Evolutionary conservation across 305 asterid species (phyloP).

Genomic region (Fraxinus latifolia): DNA sequence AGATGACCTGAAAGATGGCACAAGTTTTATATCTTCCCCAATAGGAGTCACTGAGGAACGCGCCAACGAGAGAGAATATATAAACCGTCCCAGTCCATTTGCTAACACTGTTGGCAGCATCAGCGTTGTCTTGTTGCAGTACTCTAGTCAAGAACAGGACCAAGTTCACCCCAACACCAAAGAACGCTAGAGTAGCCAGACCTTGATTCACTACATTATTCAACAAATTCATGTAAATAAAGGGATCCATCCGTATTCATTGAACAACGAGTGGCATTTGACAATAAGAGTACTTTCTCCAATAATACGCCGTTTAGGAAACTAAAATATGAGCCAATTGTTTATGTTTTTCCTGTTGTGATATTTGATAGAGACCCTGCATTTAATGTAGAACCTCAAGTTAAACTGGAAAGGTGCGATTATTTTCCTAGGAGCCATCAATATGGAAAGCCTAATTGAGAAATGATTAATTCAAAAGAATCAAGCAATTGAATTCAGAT

Average conservation of each 20-base stretch:
- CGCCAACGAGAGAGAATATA: slow-evolving; percentile 94
- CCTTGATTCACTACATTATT: slow-evolving; percentile 82
- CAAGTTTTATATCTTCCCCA: slow-evolving; percentile 97
- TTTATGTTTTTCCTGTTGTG: not conserved
- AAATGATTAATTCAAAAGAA: not conserved
- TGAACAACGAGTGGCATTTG: not conserved
- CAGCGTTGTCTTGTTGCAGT: slow-evolving; percentile 76
- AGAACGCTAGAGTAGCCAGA: slow-evolving; percentile 93
- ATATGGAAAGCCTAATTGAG: not conserved
- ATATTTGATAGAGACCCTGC: not conserved
- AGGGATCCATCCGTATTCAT: not conserved
- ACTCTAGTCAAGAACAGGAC: slow-evolving; percentile 89
- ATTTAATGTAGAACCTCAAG: slow-evolving; percentile 17
- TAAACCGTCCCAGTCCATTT: slow-evolving; percentile 98
- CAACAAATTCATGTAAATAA: not conserved
- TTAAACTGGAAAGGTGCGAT: slow-evolving; percentile 21
- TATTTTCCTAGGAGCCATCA: not conserved
- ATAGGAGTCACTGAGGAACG: slow-evolving; percentile 89
- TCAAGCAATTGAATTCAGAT: not conserved
- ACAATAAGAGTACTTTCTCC: not conserved
- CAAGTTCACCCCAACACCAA: slow-evolving; percentile 94
- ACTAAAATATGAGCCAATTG: not conserved
- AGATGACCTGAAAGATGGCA: slow-evolving; percentile 82
- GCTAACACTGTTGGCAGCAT: slow-evolving; percentile 94
- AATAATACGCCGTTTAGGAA: not conserved